These are phyloP conservation scores for Suillus occidentalis DNA, from an alignment of 768 basidiomycete genomes.

Conservation along the genomic window DNA sequence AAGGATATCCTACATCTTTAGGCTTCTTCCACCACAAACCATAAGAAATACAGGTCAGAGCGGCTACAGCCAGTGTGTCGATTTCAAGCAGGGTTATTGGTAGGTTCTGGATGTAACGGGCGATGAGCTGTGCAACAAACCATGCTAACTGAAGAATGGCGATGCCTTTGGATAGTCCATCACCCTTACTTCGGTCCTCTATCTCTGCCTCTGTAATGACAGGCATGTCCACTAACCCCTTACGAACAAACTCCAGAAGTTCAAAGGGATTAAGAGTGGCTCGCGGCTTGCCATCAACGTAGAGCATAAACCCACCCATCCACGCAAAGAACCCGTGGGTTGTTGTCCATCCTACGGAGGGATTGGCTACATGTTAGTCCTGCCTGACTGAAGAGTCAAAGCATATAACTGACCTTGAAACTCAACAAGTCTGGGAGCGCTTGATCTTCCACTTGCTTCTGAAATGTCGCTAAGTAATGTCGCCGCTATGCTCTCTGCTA, in stretches of 20 bases:
- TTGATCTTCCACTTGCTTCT: neutral
- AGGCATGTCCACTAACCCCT: neutral
- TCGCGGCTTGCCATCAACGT: neutral
- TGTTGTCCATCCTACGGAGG: conserved; percentile 4
- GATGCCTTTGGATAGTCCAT: conserved; percentile 30
- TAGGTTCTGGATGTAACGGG: conserved; percentile 21
- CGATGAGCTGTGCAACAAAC: conserved; percentile 34
- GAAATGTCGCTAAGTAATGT: neutral
- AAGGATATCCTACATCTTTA: conserved; percentile 19
- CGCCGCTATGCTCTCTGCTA: too few species aligned
- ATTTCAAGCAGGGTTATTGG: conserved; percentile 35
- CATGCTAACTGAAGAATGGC: conserved; percentile 33
- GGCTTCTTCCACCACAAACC: conserved; percentile 39
- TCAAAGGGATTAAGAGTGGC: neutral
- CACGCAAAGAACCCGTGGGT: conserved; percentile 18
- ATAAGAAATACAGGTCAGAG: conserved; percentile 29
- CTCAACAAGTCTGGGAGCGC: neutral
- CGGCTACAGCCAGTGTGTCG: conserved; percentile 30
- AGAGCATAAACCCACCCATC: conserved; percentile 25
- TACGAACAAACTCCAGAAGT: neutral
- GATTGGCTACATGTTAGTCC: neutral
- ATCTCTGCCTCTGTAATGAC: conserved; percentile 20
- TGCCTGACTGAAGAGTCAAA: neutral
- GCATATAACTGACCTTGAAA: neutral
- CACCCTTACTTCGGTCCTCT: conserved; percentile 33